phyloP scores from a whole-genome alignment of 805 yeast genomes.

The Huiozyma sinensis region DNA sequence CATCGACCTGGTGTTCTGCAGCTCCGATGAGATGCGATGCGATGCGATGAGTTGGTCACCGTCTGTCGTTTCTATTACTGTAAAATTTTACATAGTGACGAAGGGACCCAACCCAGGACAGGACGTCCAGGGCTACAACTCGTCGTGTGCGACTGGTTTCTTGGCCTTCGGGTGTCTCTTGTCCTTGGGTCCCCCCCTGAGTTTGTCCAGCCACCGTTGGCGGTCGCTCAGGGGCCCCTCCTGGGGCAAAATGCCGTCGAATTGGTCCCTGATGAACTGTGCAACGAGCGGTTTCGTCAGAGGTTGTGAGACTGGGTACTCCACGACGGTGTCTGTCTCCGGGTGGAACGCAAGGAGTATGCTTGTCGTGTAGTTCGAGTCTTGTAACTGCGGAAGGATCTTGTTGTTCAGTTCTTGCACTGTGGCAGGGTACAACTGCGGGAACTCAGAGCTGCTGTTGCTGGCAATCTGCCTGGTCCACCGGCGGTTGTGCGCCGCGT shows the following conservation, averaged over 20 bases:
- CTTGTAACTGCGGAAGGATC: too few relatives aligned
- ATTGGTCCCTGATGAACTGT: conserved; percentile 1
- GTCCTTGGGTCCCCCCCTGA: too few relatives aligned
- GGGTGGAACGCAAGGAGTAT: too few relatives aligned
- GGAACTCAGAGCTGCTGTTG: not conserved
- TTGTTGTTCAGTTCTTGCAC: too few relatives aligned
- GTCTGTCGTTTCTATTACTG: not conserved
- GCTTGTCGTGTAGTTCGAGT: too few relatives aligned
- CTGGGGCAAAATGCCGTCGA: conserved; percentile 13
- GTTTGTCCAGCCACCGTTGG: conserved; percentile 3
- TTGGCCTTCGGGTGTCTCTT: not conserved
- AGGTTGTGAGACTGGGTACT: conserved; percentile 16
- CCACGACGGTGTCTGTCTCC: conserved; percentile 12
- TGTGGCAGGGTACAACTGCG: too few relatives aligned
- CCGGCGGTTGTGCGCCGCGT: conserved; percentile 28
- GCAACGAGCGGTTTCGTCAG: conserved; percentile 2
- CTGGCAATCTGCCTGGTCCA: not conserved
- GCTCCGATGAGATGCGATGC: conserved; percentile 3
- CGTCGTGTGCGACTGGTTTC: conserved; percentile 6
- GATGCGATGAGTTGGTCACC: not conserved
- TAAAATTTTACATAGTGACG: not conserved
- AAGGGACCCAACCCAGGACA: too few relatives aligned
- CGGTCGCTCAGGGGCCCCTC: conserved; percentile 27
- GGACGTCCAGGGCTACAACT: conserved; percentile 3
- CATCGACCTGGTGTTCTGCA: conserved; percentile 3